Base-by-base conservation (phyloP, 768 basidiomycete species). In the Gloeostereum incarnatum region DNA sequence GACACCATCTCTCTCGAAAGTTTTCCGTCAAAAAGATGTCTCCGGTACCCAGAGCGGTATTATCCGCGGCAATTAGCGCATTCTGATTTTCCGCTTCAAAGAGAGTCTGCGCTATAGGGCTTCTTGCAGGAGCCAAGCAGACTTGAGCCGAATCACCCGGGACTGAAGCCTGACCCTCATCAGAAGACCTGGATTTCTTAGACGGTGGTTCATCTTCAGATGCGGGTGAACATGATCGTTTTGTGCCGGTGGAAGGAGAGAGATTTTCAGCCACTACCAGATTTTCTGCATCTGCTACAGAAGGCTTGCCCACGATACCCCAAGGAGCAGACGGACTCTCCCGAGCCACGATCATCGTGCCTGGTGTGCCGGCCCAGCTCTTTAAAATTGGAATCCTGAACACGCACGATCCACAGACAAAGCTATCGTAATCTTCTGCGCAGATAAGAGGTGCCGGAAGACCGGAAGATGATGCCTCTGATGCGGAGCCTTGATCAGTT, bases 1-100 rank as follows among this genome's bases (percentile, higher is more conserved):
- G 71, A 55, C 88, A 90, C 88, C 88, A 90, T n/a, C 78, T 68
- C 26, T 75, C 63, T 41, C 83, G 73, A 60, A 79, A 90, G 13
- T 75, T 78, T 16, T 81, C 74, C 0, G 73, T 75, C 32, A 90
- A 61, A 56, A 90, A 90, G 21, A 88, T 52, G 48, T 90, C 88
- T 0, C 85, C 84, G 3, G 69, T 60, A 19, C 83, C 75, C 11
- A 75, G 52, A 29, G 55, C 55, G 7, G 49, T 38, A 36, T 49
- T 43, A 36, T 56, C 55, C 18, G 48, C 33, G 8, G 42, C 49
- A 18, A 44, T 43, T 14, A 52, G 39, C 22, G 47, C 36, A 35
- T 43, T 47, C 39, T 49, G 42, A n/a, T 47, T n/a, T n/a, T n/a
- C n/a, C n/a, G n/a, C 42, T n/a, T 54, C 46, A 19, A 76, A 56